Evolutionary conservation across 805 yeast species (phyloP).

Genomic region (Saccharomyces paradoxus): DNA sequence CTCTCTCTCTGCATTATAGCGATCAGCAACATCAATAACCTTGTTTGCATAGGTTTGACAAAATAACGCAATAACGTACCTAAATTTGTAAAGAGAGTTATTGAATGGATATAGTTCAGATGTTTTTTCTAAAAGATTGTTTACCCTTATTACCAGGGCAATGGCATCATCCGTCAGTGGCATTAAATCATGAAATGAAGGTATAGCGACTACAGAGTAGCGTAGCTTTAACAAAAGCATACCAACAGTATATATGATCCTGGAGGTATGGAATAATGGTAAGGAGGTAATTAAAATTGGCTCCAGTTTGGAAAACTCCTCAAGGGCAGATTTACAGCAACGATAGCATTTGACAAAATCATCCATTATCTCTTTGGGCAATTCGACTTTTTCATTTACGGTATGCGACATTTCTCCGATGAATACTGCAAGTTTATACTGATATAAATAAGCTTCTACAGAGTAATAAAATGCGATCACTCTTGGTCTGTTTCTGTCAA

Average conservation of each 20-base stretch:
- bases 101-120: conserved; percentile 36
- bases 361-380: conserved; percentile 30
- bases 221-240: conserved; percentile 47
- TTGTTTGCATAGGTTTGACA: conserved; percentile 55
- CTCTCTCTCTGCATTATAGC: neutral
- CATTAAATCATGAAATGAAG: conserved; percentile 37
- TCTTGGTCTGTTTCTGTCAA: conserved; percentile 35
- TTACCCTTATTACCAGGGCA: conserved; percentile 19
- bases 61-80: conserved; percentile 49
- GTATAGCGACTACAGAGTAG: conserved; percentile 46
- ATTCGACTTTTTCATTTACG: conserved; percentile 1
- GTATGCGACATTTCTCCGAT: conserved; percentile 10
- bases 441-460: conserved; percentile 59
- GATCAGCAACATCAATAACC: conserved; percentile 28
- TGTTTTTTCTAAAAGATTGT: conserved; percentile 22
- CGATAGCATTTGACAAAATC: conserved; percentile 45
- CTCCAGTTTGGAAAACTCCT: conserved; percentile 39
- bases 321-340: conserved; percentile 45
- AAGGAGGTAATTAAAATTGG: conserved; percentile 43
- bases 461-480: conserved; percentile 48
- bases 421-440: conserved; percentile 37
- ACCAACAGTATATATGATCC: conserved; percentile 60
- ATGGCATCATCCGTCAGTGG: conserved; percentile 42
- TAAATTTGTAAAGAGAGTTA: conserved; percentile 44
- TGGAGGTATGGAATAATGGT: conserved; percentile 49